A percentile compares a stretch with the other conserved stretches of the same genome.
phyloP scores from a whole-genome alignment of 2,329 filamentous ascomycete genomes.

The Phialophora expanda region DNA sequence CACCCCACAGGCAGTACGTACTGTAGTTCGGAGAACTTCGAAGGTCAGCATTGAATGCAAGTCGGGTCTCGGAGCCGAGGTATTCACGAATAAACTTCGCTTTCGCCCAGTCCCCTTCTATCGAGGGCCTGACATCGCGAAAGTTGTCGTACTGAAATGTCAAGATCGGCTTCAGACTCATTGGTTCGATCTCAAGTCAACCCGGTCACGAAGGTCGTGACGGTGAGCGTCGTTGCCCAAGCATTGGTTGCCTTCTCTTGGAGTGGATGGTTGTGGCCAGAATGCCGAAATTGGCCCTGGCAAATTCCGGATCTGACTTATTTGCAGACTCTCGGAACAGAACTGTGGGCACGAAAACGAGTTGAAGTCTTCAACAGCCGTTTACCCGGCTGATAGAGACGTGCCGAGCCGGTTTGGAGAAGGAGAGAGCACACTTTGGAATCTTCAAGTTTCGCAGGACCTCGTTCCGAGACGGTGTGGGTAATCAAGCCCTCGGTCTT shows the following conservation, averaged over 20 bases:
- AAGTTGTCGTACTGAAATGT: background rate
- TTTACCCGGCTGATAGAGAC: background rate
- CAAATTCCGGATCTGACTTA: constrained; percentile 6
- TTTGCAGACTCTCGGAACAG: background rate
- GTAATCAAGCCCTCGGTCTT: background rate
- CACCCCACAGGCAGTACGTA: background rate
- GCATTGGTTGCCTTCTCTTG: background rate
- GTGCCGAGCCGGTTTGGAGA: background rate
- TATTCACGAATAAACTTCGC: background rate
- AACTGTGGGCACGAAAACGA: constrained; percentile 2
- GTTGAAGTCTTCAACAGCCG: background rate
- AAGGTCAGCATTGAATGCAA: background rate
- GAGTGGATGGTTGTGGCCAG: background rate
- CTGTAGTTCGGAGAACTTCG: background rate
- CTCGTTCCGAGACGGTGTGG: too few relatives aligned
- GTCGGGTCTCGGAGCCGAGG: background rate
- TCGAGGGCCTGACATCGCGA: background rate
- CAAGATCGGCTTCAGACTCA: background rate
- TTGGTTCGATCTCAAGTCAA: background rate
- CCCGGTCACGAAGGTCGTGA: background rate
- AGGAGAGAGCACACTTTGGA: background rate
- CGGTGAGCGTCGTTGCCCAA: background rate
- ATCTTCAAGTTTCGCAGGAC: background rate
- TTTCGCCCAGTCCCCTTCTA: background rate
- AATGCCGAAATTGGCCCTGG: background rate